Conservation (phyloP, 805 yeast genomes). For the Maudiozyma turicensis region DNA sequence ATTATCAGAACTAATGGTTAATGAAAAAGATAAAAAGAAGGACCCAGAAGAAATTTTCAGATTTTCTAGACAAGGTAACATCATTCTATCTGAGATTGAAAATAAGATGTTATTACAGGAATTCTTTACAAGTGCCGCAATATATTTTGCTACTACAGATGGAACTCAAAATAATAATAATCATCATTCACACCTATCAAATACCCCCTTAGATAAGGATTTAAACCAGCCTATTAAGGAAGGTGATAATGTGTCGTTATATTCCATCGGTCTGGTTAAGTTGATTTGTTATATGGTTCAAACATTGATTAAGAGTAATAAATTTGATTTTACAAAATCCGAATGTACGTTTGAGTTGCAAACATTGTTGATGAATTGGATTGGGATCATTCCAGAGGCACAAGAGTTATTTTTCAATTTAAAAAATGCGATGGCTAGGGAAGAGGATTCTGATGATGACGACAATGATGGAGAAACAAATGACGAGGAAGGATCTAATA, state of each 20-base stretch:
- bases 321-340: constrained; percentile 37
- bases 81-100: constrained; percentile 50
- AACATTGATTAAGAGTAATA: constrained; percentile 37
- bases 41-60: constrained; percentile 6
- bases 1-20: constrained; percentile 3
- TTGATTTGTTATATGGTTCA: constrained; percentile 55
- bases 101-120: constrained; percentile 61
- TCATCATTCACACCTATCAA: no score
- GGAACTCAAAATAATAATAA: neutral
- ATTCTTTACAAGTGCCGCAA: constrained; percentile 48
- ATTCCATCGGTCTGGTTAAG: constrained; percentile 37
- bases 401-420: constrained; percentile 42
- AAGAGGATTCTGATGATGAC: constrained; percentile 1
- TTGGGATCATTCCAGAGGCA: constrained; percentile 54
- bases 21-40: constrained; percentile 7
- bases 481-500: neutral
- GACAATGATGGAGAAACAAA: neutral
- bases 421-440: constrained; percentile 12
- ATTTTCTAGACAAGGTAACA: constrained; percentile 49
- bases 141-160: constrained; percentile 27
- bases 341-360: constrained; percentile 55
- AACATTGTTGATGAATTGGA: constrained; percentile 53
- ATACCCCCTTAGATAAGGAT: neutral
- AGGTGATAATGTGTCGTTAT: constrained; percentile 26
- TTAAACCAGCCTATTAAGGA: constrained; percentile 1